Evolutionary conservation across 768 basidiomycete species (phyloP), one percentile per base, ranked within the genome.

Genomic region (Gelatoporia subvermispora): DNA sequence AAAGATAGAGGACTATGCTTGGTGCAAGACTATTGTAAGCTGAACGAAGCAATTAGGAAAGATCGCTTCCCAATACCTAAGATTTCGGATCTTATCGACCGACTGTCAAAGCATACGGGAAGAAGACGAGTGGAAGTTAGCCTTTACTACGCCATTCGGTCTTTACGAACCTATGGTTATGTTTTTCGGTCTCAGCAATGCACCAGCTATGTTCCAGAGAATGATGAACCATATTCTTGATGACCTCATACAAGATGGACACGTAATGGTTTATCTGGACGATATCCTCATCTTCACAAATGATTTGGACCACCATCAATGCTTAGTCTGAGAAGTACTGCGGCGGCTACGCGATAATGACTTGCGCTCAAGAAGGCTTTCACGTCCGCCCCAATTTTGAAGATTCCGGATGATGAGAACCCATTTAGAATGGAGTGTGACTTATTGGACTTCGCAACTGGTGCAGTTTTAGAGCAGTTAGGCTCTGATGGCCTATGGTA

Each of bases 181-280:
- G 70, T 72, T 65, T 39, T 73, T 61, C 36, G 66, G 66, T 0
- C 45, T 65, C 13, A 64, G 50, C 17, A 72, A 76, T 45, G 54
- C 58, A 2, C 66, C 68, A 9, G 66, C 68, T 0, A 65, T 67
- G 0, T 76, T 77, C 52, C 65, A 68, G 31, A 46, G 38, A 0
- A 59, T 66, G 54, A 67, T 67, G 59, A 62, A 69, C 50, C 53
- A 61, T 53, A 48, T 69, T 4, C 61, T 71, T 38, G 17, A 47
- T 9, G 60, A 72, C 36, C 2, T 68, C 41, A 61, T 74, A 16
- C 49, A 56, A 3, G 18, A 48, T 23, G 63, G 64, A 0, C 62
- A 68, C 20, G 66, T 79, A 16, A 53, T 63, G 0, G 67, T 77
- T 37, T 74, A 79, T 52, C 53, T 77, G 31, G 73, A 75, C 48